Evolutionary conservation across 495 filamentous ascomycete species (phyloP).

Genomic region (Penicillium parvum): DNA sequence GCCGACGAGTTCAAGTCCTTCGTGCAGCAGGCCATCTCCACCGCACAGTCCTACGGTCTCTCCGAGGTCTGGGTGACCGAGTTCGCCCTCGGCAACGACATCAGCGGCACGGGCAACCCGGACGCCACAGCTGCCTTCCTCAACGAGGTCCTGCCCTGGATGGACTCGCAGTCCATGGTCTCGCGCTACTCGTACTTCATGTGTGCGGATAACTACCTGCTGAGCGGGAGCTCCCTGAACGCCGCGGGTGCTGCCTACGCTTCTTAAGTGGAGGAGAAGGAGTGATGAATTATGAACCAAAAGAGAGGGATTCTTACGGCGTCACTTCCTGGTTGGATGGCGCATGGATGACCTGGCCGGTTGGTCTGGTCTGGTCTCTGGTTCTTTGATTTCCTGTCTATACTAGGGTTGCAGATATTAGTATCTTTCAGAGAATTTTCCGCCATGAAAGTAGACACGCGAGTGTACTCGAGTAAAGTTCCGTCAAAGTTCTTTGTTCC

Average conservation of each 20-base stretch:
- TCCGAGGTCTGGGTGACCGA: conserved; percentile 77
- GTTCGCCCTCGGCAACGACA: conserved; percentile 51
- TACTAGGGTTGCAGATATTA: too few relatives aligned
- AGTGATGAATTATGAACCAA: background rate
- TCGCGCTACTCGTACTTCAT: conserved; percentile 81
- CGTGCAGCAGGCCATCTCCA: conserved; percentile 46
- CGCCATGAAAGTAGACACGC: too few relatives aligned
- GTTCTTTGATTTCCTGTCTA: too few relatives aligned
- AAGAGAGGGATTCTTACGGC: too few relatives aligned
- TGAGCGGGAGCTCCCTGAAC: conserved; percentile 23
- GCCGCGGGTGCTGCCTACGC: conserved; percentile 23
- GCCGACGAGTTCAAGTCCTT: conserved; percentile 55
- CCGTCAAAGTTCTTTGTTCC: too few relatives aligned
- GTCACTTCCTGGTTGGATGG: too few relatives aligned
- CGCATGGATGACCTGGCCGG: too few relatives aligned
- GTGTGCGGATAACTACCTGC: conserved; percentile 40
- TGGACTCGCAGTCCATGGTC: conserved; percentile 64
- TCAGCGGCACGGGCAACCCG: conserved; percentile 32
- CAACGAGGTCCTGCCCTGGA: conserved; percentile 51
- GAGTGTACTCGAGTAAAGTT: too few relatives aligned
- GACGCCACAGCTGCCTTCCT: conserved; percentile 52
- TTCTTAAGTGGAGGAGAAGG: conserved; percentile 6
- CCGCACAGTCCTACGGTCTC: conserved; percentile 42
- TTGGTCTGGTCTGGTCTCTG: too few relatives aligned
- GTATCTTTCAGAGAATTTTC: too few relatives aligned